Conservation (phyloP, 1,284 basidiomycete genomes). For the Rhizoctonia solani region DNA sequence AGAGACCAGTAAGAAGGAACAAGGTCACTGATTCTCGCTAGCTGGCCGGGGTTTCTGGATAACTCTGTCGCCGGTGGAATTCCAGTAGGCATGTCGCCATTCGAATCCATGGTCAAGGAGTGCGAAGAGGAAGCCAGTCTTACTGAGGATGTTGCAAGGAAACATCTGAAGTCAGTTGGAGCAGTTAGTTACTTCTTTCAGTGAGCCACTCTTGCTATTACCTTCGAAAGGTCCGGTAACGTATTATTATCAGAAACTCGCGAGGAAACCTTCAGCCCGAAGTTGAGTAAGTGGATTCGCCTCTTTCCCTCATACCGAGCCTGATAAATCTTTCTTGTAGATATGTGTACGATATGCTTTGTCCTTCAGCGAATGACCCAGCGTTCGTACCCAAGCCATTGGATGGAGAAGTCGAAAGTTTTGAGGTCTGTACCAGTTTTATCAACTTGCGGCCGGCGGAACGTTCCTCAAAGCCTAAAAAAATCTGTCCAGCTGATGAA, state of each 20-base stretch:
- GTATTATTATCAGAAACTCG: slow-evolving; percentile 57
- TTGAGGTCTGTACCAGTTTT: slow-evolving; percentile 58
- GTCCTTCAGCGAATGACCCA: slow-evolving; percentile 58
- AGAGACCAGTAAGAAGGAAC: not conserved
- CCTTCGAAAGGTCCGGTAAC: slow-evolving; percentile 36
- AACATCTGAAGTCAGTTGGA: slow-evolving; percentile 62
- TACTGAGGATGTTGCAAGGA: slow-evolving; percentile 61
- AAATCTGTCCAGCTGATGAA: slow-evolving; percentile 57
- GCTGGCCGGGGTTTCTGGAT: slow-evolving; percentile 76
- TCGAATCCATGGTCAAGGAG: slow-evolving; percentile 87
- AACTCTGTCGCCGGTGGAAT: slow-evolving; percentile 82
- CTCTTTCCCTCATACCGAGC: not conserved
- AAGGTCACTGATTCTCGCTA: no score
- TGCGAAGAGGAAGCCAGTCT: slow-evolving; percentile 91
- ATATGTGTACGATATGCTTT: slow-evolving; percentile 78
- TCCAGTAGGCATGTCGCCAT: slow-evolving; percentile 70
- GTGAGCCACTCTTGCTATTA: slow-evolving; percentile 48
- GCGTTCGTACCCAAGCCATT: slow-evolving; percentile 70
- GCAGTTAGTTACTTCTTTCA: slow-evolving; percentile 70
- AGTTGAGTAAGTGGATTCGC: slow-evolving; percentile 61
- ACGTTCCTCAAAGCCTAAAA: no score
- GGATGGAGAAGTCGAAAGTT: slow-evolving; percentile 93
- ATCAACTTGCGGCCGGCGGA: not conserved
- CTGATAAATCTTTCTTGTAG: slow-evolving; percentile 46
- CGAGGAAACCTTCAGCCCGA: slow-evolving; percentile 85